Base-by-base conservation (phyloP, 345 rosid species). In the Durio zibethinus region DNA sequence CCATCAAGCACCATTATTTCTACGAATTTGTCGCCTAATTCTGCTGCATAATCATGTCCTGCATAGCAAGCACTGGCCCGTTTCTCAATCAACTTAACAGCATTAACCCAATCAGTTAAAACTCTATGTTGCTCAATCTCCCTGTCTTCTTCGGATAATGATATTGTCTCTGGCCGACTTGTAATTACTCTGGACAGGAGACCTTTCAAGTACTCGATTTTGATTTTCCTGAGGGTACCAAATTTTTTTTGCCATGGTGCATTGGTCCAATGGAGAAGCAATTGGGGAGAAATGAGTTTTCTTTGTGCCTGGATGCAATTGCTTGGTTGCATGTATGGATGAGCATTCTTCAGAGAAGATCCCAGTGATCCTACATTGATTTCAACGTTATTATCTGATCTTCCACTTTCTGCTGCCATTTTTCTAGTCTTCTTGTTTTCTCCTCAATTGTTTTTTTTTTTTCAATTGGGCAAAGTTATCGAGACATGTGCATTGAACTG, bases 261-360 rank as follows among this genome's bases (percentile, higher is more conserved):
- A 65, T 77, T 8, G 87, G 87, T 6, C 85, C 85, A 1, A 85
- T 74, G 0, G 87, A 79, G 36, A 82, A 82, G 25, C 78, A 80
- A 27, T 66, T 75, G 42, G 85, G 87, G 35, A 43, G 10, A 63
- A 77, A 84, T 2, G 85, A 84, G 3, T 9, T 72, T 25, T 60
- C 9, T 2, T 57, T 78, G 42, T 78, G 84, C 73, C 81, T 45
- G 21, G 42, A 79, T 73, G 76, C 83, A 76, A 43, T 10, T 5
- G 75, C 29, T 52, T 11, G 10, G 29, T 14, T 29, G 31, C 62
- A 72, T 52, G 61, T 20, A 31, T 10, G 33, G 1, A 72, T 31
- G 3, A 2, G 61, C 29, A 72, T 52, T 33, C 29, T 0, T 52
- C 43, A 72, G 29, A 33, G 75, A 71, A 18, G 60, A 47, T 5